These are phyloP conservation scores for Xylaria sp. DNA, from an alignment of 2,329 filamentous ascomycete genomes.

Conservation along the genomic window DNA sequence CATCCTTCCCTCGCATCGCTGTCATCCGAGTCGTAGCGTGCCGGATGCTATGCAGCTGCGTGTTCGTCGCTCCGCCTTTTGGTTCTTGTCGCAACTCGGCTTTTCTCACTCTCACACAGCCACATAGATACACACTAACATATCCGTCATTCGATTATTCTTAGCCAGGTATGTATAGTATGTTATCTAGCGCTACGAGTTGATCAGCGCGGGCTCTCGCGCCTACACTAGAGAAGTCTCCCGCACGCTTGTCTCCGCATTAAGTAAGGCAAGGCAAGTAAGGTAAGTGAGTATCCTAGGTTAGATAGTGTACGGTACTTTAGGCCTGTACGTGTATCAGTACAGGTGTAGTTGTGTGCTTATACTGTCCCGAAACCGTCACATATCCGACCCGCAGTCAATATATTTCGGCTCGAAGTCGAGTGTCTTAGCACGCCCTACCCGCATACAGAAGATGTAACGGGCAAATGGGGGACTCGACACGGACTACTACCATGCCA, in stretches of 20 bases:
- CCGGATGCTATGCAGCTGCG: conserved; percentile 19
- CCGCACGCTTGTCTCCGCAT: conserved; percentile 18
- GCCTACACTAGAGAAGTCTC: neutral
- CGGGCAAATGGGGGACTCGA: conserved; percentile 9
- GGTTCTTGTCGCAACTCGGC: conserved; percentile 15
- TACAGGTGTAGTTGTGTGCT: conserved; percentile 2
- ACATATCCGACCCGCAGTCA: conserved; percentile 21
- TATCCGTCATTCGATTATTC: conserved; percentile 10
- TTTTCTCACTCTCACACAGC: conserved; percentile 18
- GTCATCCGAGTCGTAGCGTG: conserved; percentile 7
- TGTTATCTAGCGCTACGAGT: conserved; percentile 3
- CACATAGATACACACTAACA: conserved; percentile 17
- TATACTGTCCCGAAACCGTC: conserved; percentile 24
- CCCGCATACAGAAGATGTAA: conserved; percentile 19
- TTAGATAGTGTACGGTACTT: neutral
- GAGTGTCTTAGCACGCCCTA: conserved; percentile 13
- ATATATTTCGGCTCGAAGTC: conserved; percentile 24
- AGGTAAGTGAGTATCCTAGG: neutral
- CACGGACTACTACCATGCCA: conserved; percentile 9
- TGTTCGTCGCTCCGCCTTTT: conserved; percentile 32
- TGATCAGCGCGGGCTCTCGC: conserved; percentile 22
- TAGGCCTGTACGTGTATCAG: neutral
- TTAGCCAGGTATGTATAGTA: neutral
- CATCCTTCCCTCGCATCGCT: conserved; percentile 24
- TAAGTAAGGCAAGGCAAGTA: conserved; percentile 1